A percentile compares a stretch with the other conserved stretches of the same genome.
Evolutionary conservation across 768 basidiomycete species (phyloP).

Genomic region (Mycena floridula): DNA sequence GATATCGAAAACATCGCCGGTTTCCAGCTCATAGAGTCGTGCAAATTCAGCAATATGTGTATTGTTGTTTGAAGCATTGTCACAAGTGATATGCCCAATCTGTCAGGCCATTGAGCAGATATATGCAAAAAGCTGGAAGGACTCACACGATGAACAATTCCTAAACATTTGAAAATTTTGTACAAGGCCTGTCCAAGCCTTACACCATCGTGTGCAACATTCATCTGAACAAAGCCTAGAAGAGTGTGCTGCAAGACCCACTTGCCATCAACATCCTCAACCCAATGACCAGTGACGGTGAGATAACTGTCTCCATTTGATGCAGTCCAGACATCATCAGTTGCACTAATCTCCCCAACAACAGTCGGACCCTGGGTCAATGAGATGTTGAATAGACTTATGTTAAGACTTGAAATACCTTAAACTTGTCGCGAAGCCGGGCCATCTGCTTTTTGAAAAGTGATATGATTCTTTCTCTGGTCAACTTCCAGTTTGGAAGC

Average conservation of each 20-base stretch:
- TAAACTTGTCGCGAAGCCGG: too few species aligned
- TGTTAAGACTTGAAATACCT: too few species aligned
- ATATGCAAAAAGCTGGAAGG: conserved; percentile 1
- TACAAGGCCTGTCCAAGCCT: conserved; percentile 31
- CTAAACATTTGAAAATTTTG: conserved; percentile 21
- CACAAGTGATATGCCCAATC: conserved; percentile 29
- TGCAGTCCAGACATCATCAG: conserved; percentile 36
- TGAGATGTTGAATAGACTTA: too few species aligned
- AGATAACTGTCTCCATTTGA: conserved; percentile 30
- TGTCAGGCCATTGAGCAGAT: conserved; percentile 5
- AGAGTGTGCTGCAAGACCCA: conserved; percentile 26
- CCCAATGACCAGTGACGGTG: conserved; percentile 31
- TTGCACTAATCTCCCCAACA: conserved; percentile 22
- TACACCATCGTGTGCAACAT: conserved; percentile 30
- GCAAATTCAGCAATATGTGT: conserved; percentile 26
- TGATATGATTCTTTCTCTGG: conserved; percentile 19
- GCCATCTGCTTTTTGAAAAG: conserved; percentile 18
- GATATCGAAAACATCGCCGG: neutral
- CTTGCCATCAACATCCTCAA: conserved; percentile 20
- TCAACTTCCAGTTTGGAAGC: conserved; percentile 24
- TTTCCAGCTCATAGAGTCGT: neutral
- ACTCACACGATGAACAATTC: conserved; percentile 23
- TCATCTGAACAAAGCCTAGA: conserved; percentile 29
- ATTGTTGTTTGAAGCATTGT: conserved; percentile 31
- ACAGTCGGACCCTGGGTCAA: conserved; percentile 11